Evolutionary conservation across 805 yeast genomes (phyloP).

Genomic region (Yamadazyma scolyti): DNA sequence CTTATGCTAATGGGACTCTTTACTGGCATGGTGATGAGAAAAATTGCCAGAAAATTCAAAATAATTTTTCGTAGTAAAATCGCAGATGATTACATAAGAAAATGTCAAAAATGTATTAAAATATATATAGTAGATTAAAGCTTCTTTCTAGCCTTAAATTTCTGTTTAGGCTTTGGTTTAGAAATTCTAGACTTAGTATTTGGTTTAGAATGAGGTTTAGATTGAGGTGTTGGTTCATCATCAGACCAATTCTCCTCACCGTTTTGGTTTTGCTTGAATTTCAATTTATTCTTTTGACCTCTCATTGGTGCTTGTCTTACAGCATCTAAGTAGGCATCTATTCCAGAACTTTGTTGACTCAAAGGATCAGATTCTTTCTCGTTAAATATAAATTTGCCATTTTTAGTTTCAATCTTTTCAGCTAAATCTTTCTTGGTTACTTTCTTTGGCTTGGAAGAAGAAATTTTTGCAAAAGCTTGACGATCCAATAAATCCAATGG

Average conservation of each 20-base stretch:
- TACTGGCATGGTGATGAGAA: conserved; percentile 5
- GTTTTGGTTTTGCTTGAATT: conserved; percentile 63
- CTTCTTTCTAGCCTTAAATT: conserved; percentile 59
- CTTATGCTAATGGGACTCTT: conserved; percentile 68
- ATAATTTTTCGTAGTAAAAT: background rate
- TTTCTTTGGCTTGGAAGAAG: conserved; percentile 79
- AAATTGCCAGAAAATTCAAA: background rate
- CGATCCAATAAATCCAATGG: conserved; percentile 90
- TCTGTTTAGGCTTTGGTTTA: conserved; percentile 42
- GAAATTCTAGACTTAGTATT: conserved; percentile 22
- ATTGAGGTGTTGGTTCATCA: conserved; percentile 36
- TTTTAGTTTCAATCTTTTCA: conserved; percentile 43
- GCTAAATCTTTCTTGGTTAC: conserved; percentile 41
- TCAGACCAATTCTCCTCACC: conserved; percentile 47
- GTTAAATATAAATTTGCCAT: conserved; percentile 67
- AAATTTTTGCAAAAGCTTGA: conserved; percentile 79
- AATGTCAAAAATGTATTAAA: no score
- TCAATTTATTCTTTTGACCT: conserved; percentile 89
- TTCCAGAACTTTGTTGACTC: conserved; percentile 49
- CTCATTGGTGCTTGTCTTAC: conserved; percentile 89
- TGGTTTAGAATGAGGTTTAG: conserved; percentile 12
- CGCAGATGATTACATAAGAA: background rate
- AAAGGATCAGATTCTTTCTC: conserved; percentile 51
- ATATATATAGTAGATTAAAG: conserved; percentile 24
- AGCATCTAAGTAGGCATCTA: conserved; percentile 92